phyloP scores from a whole-genome alignment of 805 yeast genomes.

The Yarrowia bubula region DNA sequence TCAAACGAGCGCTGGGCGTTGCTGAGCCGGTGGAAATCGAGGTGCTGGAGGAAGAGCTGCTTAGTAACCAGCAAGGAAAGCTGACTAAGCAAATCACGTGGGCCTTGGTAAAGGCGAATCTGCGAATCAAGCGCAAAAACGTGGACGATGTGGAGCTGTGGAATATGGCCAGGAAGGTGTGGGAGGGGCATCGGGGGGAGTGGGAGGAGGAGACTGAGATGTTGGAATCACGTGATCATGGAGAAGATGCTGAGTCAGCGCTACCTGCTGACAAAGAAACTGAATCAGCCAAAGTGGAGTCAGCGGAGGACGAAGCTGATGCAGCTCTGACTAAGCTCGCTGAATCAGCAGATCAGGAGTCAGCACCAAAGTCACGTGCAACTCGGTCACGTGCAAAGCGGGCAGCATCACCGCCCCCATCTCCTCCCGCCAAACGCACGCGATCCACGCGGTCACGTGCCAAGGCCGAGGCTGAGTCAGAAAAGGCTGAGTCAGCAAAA shows the following conservation, averaged over 20 bases:
- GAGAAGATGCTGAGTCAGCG: neutral
- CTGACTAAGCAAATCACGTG: constrained; percentile 12
- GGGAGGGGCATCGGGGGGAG: neutral
- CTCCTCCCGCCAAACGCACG: constrained; percentile 16
- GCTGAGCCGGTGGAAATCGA: constrained; percentile 16
- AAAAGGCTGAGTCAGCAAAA: neutral
- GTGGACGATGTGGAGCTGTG: constrained; percentile 11
- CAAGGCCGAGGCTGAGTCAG: neutral
- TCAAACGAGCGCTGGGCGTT: constrained; percentile 2
- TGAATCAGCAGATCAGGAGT: neutral
- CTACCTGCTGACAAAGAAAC: neutral
- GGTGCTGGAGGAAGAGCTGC: constrained; percentile 23
- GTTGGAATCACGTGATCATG: neutral
- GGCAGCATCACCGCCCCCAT: neutral
- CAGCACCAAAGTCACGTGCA: neutral
- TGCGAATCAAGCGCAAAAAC: neutral
- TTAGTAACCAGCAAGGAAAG: too few species aligned
- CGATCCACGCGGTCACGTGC: neutral
- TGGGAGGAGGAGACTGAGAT: neutral
- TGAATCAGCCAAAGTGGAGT: neutral
- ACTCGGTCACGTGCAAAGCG: neutral
- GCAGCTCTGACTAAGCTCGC: neutral
- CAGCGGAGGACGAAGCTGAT: constrained; percentile 25
- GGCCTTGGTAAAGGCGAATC: neutral
- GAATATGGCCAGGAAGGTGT: neutral